These are phyloP conservation scores for Bullera alba DNA, from an alignment of 768 basidiomycete genomes.

Conservation along the genomic window DNA sequence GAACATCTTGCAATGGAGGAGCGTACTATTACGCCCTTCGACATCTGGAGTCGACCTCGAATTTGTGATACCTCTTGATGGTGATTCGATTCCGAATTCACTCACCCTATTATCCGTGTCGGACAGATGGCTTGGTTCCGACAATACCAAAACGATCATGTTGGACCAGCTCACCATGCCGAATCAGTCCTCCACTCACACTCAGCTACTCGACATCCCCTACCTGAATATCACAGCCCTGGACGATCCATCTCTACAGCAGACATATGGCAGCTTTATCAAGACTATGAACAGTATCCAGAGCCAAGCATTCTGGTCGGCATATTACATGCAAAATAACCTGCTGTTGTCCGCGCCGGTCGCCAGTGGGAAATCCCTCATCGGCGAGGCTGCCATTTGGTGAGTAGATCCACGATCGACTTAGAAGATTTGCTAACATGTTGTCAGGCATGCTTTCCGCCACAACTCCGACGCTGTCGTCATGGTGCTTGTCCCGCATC, in stretches of 20 bases:
- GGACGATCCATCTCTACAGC: constrained; percentile 51
- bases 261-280: constrained; percentile 51
- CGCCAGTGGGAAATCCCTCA: constrained; percentile 69
- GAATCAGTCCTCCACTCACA: constrained; percentile 53
- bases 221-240: constrained; percentile 60
- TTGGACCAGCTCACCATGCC: constrained; percentile 75
- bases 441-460: constrained; percentile 55
- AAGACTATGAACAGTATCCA: constrained; percentile 74
- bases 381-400: constrained; percentile 69
- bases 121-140: constrained; percentile 88
- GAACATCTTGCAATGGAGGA: constrained; percentile 73
- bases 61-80: constrained; percentile 75
- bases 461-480: constrained; percentile 53
- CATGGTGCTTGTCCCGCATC: constrained; percentile 60
- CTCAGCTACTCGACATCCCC: constrained; percentile 64
- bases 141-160: constrained; percentile 61
- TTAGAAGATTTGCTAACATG: constrained; percentile 7
- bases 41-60: constrained; percentile 59
- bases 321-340: constrained; percentile 62
- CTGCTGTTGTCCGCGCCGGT: constrained; percentile 70
- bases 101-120: constrained; percentile 74
- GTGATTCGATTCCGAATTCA: constrained; percentile 53
- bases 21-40: constrained; percentile 63
- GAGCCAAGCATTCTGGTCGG: constrained; percentile 79
- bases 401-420: constrained; percentile 38